Evolutionary conservation across 331 rosid species (phyloP), one percentile per base, ranked within the genome.

Genomic region (Cucumis variabilis): DNA sequence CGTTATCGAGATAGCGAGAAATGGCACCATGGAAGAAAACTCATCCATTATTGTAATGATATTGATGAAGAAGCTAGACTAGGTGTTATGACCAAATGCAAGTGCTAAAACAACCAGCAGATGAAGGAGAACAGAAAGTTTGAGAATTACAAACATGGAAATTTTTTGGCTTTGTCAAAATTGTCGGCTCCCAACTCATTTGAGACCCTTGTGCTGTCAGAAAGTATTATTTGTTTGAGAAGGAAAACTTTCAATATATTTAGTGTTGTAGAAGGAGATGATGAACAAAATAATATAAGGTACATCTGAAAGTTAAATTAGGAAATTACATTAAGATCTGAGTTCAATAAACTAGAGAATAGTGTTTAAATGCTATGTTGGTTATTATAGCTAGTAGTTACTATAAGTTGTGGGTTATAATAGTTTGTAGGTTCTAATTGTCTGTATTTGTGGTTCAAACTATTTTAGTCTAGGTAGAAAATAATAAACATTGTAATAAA

Each of bases 151-250:
- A 23, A 60, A 65, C 97, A 94, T 95, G 44, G 98, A 97, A 8
- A 87, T 90, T 89, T 90, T 89, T 92, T 95, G 21, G 97, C 98
- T 85, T 55, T 53, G 76, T 90, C 90, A 0, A 93, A 91, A 53
- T 89, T 82, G 82, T 92, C 95, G 74, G 95, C 99, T 87, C 99
- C 98, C 89, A 96, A 84, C 90, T 96, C 98, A 89, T 94, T 95
- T 55, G 98, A 94, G 28, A 95, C 97, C 90, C 98, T 94, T 86
- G 98, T 96, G 92, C 98, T 96, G 88, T 82, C 65, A 81, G 7
- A 53, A 73, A 68, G 28, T 85, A 20, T 68, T 50, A 78, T 82
- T 8, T 17, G 72, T 20, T 9, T 92, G 75, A 79, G 33, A 46
- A 75, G 21, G 76, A 75, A 13, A 75, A 41, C 60, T 80, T 51